Evolutionary conservation across 2,329 filamentous ascomycete genomes (phyloP).

Genomic region (Geosmithia putterillii): DNA sequence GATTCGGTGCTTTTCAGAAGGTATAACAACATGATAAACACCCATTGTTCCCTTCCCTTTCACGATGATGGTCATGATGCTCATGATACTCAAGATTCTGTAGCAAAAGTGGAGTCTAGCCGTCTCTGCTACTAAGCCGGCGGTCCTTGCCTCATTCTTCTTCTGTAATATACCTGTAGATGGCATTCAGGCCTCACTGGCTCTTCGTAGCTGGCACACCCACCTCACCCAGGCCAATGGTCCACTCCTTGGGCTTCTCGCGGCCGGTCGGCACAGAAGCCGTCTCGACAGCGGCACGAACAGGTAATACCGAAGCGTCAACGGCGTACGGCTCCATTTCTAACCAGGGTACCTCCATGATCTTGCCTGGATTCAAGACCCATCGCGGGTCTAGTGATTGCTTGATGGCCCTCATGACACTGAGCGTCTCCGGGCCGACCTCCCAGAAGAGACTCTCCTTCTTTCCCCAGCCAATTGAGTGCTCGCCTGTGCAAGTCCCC

Average conservation of each 20-base stretch:
- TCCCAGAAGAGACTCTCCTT: slow-evolving; percentile 70
- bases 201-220: not conserved
- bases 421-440: slow-evolving; percentile 67
- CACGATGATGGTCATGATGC: no score
- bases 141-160: no score
- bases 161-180: no score
- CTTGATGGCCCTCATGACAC: slow-evolving; percentile 78
- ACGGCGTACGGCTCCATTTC: slow-evolving; percentile 6
- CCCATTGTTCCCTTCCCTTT: no score
- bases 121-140: no score
- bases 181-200: not conserved
- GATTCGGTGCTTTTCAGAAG: no score
- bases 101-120: no score
- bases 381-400: slow-evolving; percentile 70
- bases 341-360: slow-evolving; percentile 56
- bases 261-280: not conserved
- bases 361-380: slow-evolving; percentile 89
- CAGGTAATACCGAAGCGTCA: slow-evolving; percentile 1
- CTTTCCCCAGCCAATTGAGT: slow-evolving; percentile 77
- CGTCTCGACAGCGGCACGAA: not conserved
- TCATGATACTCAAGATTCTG: no score
- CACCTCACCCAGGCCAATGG: slow-evolving; percentile 2
- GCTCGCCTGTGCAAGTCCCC: slow-evolving; percentile 82
- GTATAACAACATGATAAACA: no score
- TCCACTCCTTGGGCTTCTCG: slow-evolving; percentile 1